Evolutionary conservation across 352 stramenopile species (phyloP).

Genomic region (Phytophthora foliorum): DNA sequence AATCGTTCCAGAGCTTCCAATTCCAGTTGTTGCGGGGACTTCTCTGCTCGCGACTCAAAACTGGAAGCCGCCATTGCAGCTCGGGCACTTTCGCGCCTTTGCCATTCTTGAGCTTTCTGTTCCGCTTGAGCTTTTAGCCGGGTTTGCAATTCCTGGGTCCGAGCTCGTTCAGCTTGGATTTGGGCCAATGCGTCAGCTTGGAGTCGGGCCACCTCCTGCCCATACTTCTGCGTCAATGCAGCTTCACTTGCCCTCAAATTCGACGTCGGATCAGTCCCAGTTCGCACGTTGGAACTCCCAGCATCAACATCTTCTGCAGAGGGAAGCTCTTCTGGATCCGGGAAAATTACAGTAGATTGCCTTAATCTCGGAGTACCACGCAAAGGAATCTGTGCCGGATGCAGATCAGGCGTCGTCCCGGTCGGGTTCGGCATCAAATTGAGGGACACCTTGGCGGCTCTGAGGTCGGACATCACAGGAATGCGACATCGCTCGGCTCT

Average conservation of each 20-base stretch:
- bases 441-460: neutral
- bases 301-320: too few relatives aligned
- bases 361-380: neutral
- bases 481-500: neutral
- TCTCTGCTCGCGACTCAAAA: neutral
- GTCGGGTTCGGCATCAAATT: neutral
- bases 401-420: neutral
- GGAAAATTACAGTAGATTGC: too few relatives aligned
- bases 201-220: neutral
- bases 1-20: neutral
- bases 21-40: neutral
- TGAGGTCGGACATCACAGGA: neutral
- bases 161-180: neutral
- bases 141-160: too few relatives aligned
- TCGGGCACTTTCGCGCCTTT: too few relatives aligned
- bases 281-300: too few relatives aligned
- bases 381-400: neutral
- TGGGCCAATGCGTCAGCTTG: neutral
- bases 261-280: too few relatives aligned
- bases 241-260: neutral
- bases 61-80: too few relatives aligned
- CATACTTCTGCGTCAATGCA: neutral
- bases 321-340: too few relatives aligned
- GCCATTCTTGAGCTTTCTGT: too few relatives aligned
- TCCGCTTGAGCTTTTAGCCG: too few relatives aligned